Percentiles rank a stretch among this genome's conserved stretches.
Evolutionary conservation across 257 asterid genomes (phyloP).

Genomic region (Solanum phureja): DNA sequence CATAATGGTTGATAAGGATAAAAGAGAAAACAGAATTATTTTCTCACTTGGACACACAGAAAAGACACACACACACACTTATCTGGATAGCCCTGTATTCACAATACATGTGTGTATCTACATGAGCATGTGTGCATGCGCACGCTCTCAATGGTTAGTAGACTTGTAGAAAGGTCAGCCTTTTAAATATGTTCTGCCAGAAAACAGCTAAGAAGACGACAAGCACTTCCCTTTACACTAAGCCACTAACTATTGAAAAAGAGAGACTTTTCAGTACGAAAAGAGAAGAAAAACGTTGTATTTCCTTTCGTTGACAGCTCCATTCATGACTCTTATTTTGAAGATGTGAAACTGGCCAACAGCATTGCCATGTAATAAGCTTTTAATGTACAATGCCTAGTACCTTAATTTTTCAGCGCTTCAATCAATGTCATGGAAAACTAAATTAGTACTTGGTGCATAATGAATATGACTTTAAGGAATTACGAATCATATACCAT

Average conservation of each 20-base stretch:
- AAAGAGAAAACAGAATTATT: not conserved
- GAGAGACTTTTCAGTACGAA: not conserved
- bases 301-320: not conserved
- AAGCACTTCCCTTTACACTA: not conserved
- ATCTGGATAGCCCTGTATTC: not conserved
- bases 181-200: not conserved
- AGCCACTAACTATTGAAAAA: not conserved
- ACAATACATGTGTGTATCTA: not conserved
- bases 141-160: not conserved
- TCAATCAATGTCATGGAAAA: not conserved
- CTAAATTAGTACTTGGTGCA: not conserved
- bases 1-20: not conserved
- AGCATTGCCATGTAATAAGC: not conserved
- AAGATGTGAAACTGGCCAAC: not conserved
- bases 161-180: not conserved
- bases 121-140: not conserved
- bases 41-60: not conserved
- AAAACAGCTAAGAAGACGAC: not conserved
- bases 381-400: not conserved
- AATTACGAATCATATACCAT: slow-evolving; percentile 34
- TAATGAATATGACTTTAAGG: not conserved
- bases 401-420: not conserved
- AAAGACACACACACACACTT: not conserved
- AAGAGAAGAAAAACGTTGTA: not conserved
- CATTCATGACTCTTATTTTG: not conserved